phyloP scores from a whole-genome alignment of 2,329 filamentous ascomycete species.

The Didymella keratinophila region DNA sequence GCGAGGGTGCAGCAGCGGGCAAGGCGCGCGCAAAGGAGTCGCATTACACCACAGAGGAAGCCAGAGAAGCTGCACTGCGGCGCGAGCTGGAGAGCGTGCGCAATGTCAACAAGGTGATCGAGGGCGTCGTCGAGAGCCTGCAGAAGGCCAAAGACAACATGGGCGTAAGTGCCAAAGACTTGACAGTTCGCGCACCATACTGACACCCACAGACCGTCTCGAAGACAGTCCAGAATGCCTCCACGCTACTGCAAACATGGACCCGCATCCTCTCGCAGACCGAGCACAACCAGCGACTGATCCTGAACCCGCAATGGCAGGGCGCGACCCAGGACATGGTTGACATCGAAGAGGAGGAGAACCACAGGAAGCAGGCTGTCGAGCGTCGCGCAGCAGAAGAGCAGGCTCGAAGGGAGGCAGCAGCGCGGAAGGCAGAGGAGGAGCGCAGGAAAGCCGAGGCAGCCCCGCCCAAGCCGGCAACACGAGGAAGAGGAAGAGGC shows the following conservation, averaged over 20 bases:
- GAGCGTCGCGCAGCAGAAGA: conserved; percentile 81
- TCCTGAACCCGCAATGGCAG: conserved; percentile 88
- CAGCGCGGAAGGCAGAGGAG: conserved; percentile 61
- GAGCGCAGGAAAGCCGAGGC: conserved; percentile 67
- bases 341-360: conserved; percentile 84
- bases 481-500: conserved; percentile 48
- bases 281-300: conserved; percentile 93
- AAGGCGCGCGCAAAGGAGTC: conserved; percentile 57
- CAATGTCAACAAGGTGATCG: conserved; percentile 87
- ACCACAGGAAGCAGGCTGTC: conserved; percentile 75
- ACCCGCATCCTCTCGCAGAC: conserved; percentile 95
- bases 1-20: conserved; percentile 52
- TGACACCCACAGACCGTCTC: conserved; percentile 72
- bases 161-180: conserved; percentile 61
- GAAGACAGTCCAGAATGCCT: conserved; percentile 84
- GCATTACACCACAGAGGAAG: conserved; percentile 69
- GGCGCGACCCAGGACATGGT: conserved; percentile 85
- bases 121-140: conserved; percentile 75
- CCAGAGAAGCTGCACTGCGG: conserved; percentile 75
- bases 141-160: conserved; percentile 79
- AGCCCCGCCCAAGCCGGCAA: conserved; percentile 58
- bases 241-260: conserved; percentile 92
- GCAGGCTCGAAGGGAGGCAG: conserved; percentile 77
- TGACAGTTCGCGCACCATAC: not conserved
- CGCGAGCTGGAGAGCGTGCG: conserved; percentile 83